phyloP scores from a whole-genome alignment of 805 yeast genomes.

The Lachancea cidri region DNA sequence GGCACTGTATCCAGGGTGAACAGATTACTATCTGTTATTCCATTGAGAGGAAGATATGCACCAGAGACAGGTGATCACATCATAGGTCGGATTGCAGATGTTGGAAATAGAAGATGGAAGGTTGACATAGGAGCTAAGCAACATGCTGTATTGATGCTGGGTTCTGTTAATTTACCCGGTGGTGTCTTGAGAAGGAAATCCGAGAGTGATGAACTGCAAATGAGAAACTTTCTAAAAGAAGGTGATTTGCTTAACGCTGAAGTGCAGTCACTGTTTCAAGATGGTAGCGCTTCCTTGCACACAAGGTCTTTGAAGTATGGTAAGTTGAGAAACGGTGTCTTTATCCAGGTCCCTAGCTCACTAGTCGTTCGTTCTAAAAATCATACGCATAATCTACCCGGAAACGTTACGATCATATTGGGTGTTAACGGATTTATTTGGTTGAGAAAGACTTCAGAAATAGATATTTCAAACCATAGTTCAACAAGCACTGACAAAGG shows the following conservation, averaged over 20 bases:
- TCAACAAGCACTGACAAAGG: constrained; percentile 26
- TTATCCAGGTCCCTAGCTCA: constrained; percentile 74
- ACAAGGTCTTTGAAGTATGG: constrained; percentile 96
- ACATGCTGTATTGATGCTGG: constrained; percentile 87
- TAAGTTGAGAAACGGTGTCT: constrained; percentile 85
- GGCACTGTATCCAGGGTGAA: constrained; percentile 86
- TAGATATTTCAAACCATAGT: constrained; percentile 28
- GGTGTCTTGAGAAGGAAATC: constrained; percentile 91
- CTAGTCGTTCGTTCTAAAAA: constrained; percentile 79
- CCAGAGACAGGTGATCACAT: constrained; percentile 98
- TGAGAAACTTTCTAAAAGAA: constrained; percentile 90
- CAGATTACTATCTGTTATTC: constrained; percentile 76
- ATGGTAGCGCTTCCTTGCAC: constrained; percentile 90
- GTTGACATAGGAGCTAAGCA: constrained; percentile 95
- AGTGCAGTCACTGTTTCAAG: constrained; percentile 82
- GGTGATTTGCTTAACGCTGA: constrained; percentile 96
- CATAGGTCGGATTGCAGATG: constrained; percentile 90
- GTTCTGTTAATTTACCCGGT: constrained; percentile 95
- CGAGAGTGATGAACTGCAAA: constrained; percentile 92
- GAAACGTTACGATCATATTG: constrained; percentile 82
- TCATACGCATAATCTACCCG: constrained; percentile 86
- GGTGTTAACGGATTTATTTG: constrained; percentile 96
- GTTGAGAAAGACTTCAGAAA: constrained; percentile 64
- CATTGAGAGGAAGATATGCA: constrained; percentile 79
- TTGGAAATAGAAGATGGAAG: constrained; percentile 91